Conservation (phyloP, 495 filamentous ascomycete genomes). For the Antarctomyces pellizariae region DNA sequence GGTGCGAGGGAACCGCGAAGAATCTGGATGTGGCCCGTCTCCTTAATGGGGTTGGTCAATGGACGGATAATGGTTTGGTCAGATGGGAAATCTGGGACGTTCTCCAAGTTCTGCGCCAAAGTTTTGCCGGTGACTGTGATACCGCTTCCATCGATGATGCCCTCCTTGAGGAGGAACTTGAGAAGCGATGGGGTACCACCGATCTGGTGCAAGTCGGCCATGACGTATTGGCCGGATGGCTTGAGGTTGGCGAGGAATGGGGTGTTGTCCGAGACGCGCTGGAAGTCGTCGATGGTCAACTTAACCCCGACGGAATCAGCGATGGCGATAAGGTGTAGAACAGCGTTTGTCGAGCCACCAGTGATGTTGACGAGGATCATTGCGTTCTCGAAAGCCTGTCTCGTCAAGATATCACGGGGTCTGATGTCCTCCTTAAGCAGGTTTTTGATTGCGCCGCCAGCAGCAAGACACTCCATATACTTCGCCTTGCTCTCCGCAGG, state of each 20-base stretch:
- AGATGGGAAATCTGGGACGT: conserved; percentile 49
- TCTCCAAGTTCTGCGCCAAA: conserved; percentile 69
- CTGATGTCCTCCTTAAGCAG: conserved; percentile 73
- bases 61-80: conserved; percentile 87
- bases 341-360: conserved; percentile 90
- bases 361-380: conserved; percentile 92
- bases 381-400: conserved; percentile 84
- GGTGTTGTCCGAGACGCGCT: conserved; percentile 70
- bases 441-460: conserved; percentile 70
- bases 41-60: conserved; percentile 76
- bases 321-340: conserved; percentile 90
- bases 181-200: conserved; percentile 80
- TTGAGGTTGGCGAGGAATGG: conserved; percentile 93
- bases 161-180: conserved; percentile 80
- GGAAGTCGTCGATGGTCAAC: conserved; percentile 94
- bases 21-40: conserved; percentile 91
- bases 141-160: conserved; percentile 63
- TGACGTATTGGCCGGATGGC: conserved; percentile 91
- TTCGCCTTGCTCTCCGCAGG: conserved; percentile 76
- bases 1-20: conserved; percentile 77
- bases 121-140: conserved; percentile 93
- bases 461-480: conserved; percentile 59
- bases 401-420: conserved; percentile 74
- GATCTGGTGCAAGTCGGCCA: conserved; percentile 74
- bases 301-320: conserved; percentile 84